phyloP scores from a whole-genome alignment of 2,329 filamentous ascomycete species.

The Epichloe coenophiala region DNA sequence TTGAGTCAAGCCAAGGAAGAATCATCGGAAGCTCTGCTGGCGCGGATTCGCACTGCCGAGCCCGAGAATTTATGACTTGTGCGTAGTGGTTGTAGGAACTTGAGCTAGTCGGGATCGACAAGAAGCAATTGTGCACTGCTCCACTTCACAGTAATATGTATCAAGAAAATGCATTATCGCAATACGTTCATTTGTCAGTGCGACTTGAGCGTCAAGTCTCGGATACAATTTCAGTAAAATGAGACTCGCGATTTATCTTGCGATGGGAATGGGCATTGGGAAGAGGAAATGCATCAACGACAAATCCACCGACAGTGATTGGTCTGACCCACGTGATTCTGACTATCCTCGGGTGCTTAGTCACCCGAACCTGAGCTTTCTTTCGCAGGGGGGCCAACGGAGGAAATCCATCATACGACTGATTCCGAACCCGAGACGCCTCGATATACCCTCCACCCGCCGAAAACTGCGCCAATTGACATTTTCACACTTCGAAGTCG shows the following conservation, averaged over 20 bases:
- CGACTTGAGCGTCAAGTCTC: not conserved
- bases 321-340: conserved; percentile 1
- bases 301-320: not conserved
- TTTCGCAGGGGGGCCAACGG: conserved; percentile 1
- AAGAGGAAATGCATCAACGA: not conserved
- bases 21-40: too few species aligned
- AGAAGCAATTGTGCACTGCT: too few species aligned
- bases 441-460: conserved; percentile 7
- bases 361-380: conserved; percentile 14
- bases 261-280: not conserved
- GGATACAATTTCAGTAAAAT: too few species aligned
- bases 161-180: too few species aligned
- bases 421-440: conserved; percentile 14
- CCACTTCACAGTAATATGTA: too few species aligned
- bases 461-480: conserved; percentile 22
- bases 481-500: conserved; percentile 9
- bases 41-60: too few species aligned
- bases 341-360: conserved; percentile 4
- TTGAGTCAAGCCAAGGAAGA: too few species aligned
- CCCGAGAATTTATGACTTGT: too few species aligned
- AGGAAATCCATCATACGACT: conserved; percentile 15
- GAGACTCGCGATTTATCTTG: too few species aligned
- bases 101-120: too few species aligned
- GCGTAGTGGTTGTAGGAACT: too few species aligned
- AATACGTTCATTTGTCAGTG: too few species aligned